Base-by-base conservation (phyloP, 306 rosid species). In the Prinsepia uniflora region DNA sequence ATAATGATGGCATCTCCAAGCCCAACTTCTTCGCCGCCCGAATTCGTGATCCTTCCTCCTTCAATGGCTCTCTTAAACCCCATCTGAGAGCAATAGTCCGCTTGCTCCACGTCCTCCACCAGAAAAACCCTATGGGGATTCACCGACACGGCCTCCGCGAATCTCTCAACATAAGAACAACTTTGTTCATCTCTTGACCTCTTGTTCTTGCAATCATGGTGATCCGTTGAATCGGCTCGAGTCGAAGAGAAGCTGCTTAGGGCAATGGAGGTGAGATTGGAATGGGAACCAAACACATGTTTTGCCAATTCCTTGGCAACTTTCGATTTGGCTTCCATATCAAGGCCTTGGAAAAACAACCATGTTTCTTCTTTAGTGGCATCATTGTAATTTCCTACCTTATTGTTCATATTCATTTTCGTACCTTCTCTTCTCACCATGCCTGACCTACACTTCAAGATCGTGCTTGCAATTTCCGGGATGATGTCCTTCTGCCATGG, bases 301-400 rank as follows among this genome's bases (percentile, higher is more conserved):
- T 70, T 81, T 7, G 89, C 99, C 68, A 95, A 52, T 71, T 95
- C 99, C 50, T 72, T 84, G 4, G 96, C 92, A 48, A 95, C 84
- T 78, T 82, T 87, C 70, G 85, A 88, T 69, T 95, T 95, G 0
- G 79, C 97, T 76, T 70, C 81, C 52, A 73, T 17, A 48, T 95
- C 99, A 75, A 79, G 76, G 24, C 99, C 97, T 87, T 89, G 97
- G 71, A 95, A 95, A 47, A 95, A 81, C 76, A 95, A 63, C 99
- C 97, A 95, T 0, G 99, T 91, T 74, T 95, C 99, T 74, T 95
- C 90, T 82, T 95, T 94, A 10, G 54, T 68, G 55, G 74, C 76
- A 36, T 36, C 59, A 11, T 41, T 72, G 63, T 15, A 41, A 55
- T 57, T 72, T 69, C 76, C 75, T 13, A 46, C 64, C 50, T 44